Percentiles rank a stretch among this genome's conserved stretches.
phyloP scores from a whole-genome alignment of 768 basidiomycete genomes.

The Basidioascus undulatus region DNA sequence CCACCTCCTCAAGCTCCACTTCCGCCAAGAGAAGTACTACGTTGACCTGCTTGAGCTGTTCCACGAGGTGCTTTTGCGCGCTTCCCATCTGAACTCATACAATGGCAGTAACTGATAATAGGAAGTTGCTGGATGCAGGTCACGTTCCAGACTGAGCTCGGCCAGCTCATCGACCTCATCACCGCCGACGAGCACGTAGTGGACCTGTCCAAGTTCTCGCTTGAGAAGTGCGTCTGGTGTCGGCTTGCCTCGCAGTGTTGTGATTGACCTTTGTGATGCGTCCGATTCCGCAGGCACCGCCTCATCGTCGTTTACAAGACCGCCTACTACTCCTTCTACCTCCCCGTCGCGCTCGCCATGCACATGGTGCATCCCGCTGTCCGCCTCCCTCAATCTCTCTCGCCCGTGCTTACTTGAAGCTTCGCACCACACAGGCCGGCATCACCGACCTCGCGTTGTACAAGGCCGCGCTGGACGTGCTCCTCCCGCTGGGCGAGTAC shows the following conservation, averaged over 20 bases:
- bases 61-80: constrained; percentile 37
- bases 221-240: constrained; percentile 35
- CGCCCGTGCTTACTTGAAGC: constrained; percentile 10
- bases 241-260: neutral
- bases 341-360: constrained; percentile 88
- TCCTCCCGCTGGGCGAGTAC: constrained; percentile 84
- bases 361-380: constrained; percentile 40
- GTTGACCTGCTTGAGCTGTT: constrained; percentile 74
- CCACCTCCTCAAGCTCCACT: constrained; percentile 63
- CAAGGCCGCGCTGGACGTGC: constrained; percentile 48
- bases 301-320: constrained; percentile 95
- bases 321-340: constrained; percentile 93
- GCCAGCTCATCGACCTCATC: constrained; percentile 84
- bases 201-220: constrained; percentile 66
- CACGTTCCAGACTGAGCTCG: constrained; percentile 80
- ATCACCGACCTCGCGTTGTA: constrained; percentile 32
- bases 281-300: constrained; percentile 33
- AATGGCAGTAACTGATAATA: neutral
- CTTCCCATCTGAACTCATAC: neutral
- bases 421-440: no score
- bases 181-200: constrained; percentile 79
- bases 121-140: constrained; percentile 17
- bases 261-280: neutral
- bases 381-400: constrained; percentile 9
- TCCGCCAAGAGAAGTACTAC: constrained; percentile 57